Base-by-base conservation (phyloP, 129 eudicot genomes). In the Ambrosia artemisiifolia region DNA sequence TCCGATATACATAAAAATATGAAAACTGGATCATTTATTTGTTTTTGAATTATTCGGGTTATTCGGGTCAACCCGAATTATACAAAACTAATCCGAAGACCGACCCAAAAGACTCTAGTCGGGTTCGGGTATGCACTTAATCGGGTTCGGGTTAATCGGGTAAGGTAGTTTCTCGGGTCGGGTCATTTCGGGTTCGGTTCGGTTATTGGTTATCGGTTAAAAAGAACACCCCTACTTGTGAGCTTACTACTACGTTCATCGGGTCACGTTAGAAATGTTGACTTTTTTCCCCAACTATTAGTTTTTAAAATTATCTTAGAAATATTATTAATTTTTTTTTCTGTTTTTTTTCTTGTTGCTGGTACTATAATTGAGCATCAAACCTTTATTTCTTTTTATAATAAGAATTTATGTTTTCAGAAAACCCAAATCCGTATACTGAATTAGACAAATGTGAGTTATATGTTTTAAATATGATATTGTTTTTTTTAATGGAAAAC, bases 181-280 rank as follows among this genome's bases (percentile, higher is more conserved):
- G n/a, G n/a, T n/a, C n/a, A n/a, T n/a, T n/a, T n/a, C n/a, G n/a
- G n/a, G n/a, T n/a, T n/a, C n/a, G n/a, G n/a, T n/a, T n/a, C n/a
- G n/a, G n/a, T n/a, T n/a, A n/a, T n/a, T n/a, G n/a, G n/a, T n/a
- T n/a, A n/a, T n/a, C n/a, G n/a, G n/a, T n/a, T n/a, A n/a, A n/a
- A n/a, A n/a, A n/a, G n/a, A n/a, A n/a, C n/a, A n/a, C n/a, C n/a
- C n/a, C n/a, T n/a, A 94, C 89, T 84, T 94, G 99, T 94, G 89
- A 94, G 99, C 77, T 65, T 71, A 56, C 77, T 42, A 34, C 64
- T 70, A 63, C 18, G 3, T 74, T 24, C 14, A 17, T 43, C 11
- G 65, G 46, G 48, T 67, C 47, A 75, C 30, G 16, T 72, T 60
- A 30, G 35, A 72, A 48, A 54, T 33, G 59, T 48, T 12, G 24